Evolutionary conservation across 1,284 basidiomycete genomes (phyloP), one percentile per base, ranked within the genome.

Genomic region (Cutaneotrichosporon cavernicola): DNA sequence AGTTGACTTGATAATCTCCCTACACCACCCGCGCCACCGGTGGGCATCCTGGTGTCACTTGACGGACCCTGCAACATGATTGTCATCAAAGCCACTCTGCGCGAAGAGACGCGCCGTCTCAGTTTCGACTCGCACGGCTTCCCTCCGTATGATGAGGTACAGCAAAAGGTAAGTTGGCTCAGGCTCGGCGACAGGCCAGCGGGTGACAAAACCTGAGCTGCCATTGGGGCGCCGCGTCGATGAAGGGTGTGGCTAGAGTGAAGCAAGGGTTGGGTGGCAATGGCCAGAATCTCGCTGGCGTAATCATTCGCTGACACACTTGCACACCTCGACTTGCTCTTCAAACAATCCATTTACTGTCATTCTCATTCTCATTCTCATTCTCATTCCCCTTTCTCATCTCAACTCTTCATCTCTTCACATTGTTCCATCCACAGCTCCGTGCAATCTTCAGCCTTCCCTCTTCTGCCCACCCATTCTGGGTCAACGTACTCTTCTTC

Each of bases 61-160:
- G 55, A 56, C 55, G 11, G 2, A 8, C 22, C n/a, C 36, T 56
- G 14, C 40, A 8, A 58, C 26, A 72, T 73, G 70, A 76, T 81
- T 64, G 73, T 79, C 58, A 73, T 80, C 70, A 79, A 78, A 65
- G 80, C 79, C 1, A 79, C 79, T 6, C 72, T 78, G 61, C 76
- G 74, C 64, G 79, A 80, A 60, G 76, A 79, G 69, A 81, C 79
- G n/a, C 66, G 78, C 51, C 76, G 74, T 52, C 66, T 81, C 62
- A 66, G 70, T 18, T 78, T 81, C 57, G 73, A 77, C 21, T 66
- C 71, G 21, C 58, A 65, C 10, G 72, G 66, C 31, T 79, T 81
- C 66, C 80, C 80, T 0, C 65, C 70, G 2, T 80, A 79, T 61
- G 62, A 62, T 0, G 73, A 79, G 21, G 67, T 81, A 18, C 77